Base-by-base conservation (phyloP, 345 rosid species). In the Eucalyptus cloeziana region DNA sequence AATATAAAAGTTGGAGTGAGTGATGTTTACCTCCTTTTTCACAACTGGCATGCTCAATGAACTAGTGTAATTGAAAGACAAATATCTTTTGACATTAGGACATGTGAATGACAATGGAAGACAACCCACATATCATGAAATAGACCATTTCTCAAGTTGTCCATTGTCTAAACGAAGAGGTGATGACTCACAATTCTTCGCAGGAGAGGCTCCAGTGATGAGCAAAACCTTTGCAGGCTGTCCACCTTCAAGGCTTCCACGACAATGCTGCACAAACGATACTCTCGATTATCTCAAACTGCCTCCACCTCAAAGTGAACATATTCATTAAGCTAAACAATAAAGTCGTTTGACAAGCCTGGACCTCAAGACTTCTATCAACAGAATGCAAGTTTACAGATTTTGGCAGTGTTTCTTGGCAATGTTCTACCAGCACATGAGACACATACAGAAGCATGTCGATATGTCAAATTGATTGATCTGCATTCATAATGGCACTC, bases 231-330 rank as follows among this genome's bases (percentile, higher is more conserved):
- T 91, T 97, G 99, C 91, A 96, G 89, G 91, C 99, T 96, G 90
- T 97, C 98, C 91, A 96, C 96, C 93, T 96, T 97, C 94, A 97
- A 93, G 89, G 99, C 99, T 93, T 96, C 99, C 92, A 97, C 98
- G 87, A 96, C 94, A 40, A 96, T 96, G 92, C 99, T 97, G 95
- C 93, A 94, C 62, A 90, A 58, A 85, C 43, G 91, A 86, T 69
- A 89, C 88, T 86, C 80, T 86, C 80, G 9, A 60, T n/a, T 58
- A 43, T 16, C 49, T 33, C 45, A 87, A 40, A 45, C 30, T 9
- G 81, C 81, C 81, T 71, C 44, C 8, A 10, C 81, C 81, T 33
- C 24, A 37, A 71, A 71, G 43, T 71, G 24, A n/a, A 31, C 19
- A 52, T 47, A 51, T 17, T 54, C 45, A 87, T 40, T 12, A 40